Base-by-base conservation (phyloP, 768 basidiomycete species). In the Heimioporus sp. region DNA sequence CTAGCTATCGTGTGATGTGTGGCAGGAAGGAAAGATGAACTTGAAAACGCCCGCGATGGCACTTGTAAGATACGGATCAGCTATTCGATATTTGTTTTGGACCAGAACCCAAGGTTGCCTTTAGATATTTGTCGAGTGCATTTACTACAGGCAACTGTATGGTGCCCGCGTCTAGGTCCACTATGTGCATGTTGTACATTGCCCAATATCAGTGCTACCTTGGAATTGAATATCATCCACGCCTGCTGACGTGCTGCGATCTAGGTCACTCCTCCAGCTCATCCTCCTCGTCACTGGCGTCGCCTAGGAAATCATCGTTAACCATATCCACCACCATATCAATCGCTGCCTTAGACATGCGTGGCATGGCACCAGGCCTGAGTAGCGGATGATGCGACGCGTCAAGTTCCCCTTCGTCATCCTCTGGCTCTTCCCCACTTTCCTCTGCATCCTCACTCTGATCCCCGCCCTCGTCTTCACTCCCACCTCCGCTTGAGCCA, bases 291-390 rank as follows among this genome's bases (percentile, higher is more conserved):
- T 64, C 64, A 43, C 64, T 62, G 10, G 50, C 59, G 4, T 64
- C 65, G 7, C 73, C 76, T 19, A 76, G 57, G 49, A 85, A 57
- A 49, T 83, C 83, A 1, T 72, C 74, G 57, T 78, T 75, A 6
- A 87, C 74, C 72, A 87, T 81, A 10, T 77, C 81, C 11, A 83
- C 80, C 4, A 79, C 85, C 72, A 80, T 78, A n/a, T 86, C 76
- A 41, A 88, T 72, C 2, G 80, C 80, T 3, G 82, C 81, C 46
- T 76, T 79, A n/a, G 81, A 82, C 80, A 88, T 83, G 42, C 73
- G 72, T 5, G 84, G 85, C 76, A 89, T 77, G 11, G 85, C 84
- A 21, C 86, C 87, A 0, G 82, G 80, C 12, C 77, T 74, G 50
- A 89, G 67, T 2, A 88, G 67, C 2, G 86, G 86, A 64, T 89